Evolutionary conservation across 2,329 filamentous ascomycete species (phyloP).

Genomic region (Myriangium duriaei): DNA sequence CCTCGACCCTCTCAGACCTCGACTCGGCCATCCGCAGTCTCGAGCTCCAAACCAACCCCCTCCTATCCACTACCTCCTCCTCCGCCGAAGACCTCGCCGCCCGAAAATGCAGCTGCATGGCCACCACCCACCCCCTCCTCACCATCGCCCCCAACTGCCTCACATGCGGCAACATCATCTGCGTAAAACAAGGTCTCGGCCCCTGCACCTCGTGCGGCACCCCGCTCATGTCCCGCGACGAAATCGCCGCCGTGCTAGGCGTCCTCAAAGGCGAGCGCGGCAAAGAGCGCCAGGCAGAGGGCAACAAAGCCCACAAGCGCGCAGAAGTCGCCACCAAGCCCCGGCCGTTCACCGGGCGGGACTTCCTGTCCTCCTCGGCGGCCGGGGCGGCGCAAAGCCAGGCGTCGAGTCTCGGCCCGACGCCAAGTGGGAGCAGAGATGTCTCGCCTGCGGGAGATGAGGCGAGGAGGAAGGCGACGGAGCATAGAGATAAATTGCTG

Average conservation of each 20-base stretch:
- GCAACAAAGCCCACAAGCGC: conserved; percentile 57
- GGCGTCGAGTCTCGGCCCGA: conserved; percentile 22
- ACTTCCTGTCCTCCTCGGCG: conserved; percentile 23
- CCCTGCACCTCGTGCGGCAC: conserved; percentile 84
- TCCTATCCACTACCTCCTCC: conserved; percentile 32
- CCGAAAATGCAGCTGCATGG: conserved; percentile 77
- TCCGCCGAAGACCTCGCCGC: conserved; percentile 41
- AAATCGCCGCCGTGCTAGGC: conserved; percentile 75
- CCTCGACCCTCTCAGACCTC: conserved; percentile 55
- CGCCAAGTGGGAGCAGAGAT: conserved; percentile 10
- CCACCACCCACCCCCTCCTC: conserved; percentile 73
- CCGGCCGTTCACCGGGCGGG: conserved; percentile 24
- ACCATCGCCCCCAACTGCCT: conserved; percentile 88
- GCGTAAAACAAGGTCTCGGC: conserved; percentile 82
- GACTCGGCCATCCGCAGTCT: conserved; percentile 74
- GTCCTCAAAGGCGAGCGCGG: conserved; percentile 77
- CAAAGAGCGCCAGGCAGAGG: conserved; percentile 69
- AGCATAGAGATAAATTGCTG: conserved; percentile 70
- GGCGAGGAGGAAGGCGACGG: conserved; percentile 55
- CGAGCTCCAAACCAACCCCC: conserved; percentile 84
- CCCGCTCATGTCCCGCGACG: conserved; percentile 56
- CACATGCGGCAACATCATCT: conserved; percentile 87
- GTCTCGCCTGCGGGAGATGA: conserved; percentile 27
- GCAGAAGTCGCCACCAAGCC: conserved; percentile 46
- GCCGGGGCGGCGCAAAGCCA: conserved; percentile 24